phyloP scores from a whole-genome alignment of 2,329 filamentous ascomycete genomes.

The Exserohilum turcica region DNA sequence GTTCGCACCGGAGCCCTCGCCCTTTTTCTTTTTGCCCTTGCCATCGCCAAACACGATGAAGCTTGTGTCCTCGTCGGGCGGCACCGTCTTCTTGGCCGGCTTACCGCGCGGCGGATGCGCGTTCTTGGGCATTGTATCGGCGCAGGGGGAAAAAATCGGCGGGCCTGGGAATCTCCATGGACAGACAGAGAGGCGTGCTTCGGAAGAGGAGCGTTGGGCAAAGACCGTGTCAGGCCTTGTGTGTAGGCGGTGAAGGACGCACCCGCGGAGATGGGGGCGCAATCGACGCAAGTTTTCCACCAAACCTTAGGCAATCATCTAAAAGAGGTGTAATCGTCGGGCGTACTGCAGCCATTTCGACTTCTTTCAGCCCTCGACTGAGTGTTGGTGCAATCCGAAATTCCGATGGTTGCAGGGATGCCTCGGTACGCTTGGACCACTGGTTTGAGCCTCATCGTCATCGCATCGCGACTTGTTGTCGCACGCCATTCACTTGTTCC shows the following conservation, averaged over 20 bases:
- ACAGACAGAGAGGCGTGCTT: conserved; percentile 2
- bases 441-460: conserved; percentile 8
- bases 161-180: conserved; percentile 12
- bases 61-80: conserved; percentile 55
- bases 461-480: neutral
- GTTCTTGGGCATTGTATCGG: conserved; percentile 54
- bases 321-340: neutral
- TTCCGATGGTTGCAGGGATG: conserved; percentile 21
- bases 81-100: conserved; percentile 48
- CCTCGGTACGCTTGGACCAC: conserved; percentile 20
- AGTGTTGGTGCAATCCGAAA: conserved; percentile 14
- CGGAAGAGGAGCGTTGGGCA: conserved; percentile 2
- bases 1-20: conserved; percentile 22
- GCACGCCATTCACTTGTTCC: too few relatives aligned
- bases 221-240: neutral
- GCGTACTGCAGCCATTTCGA: conserved; percentile 9
- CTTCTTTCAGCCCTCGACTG: neutral
- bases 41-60: conserved; percentile 57
- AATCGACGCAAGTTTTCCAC: conserved; percentile 13
- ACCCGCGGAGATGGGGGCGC: conserved; percentile 23
- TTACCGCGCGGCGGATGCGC: conserved; percentile 53
- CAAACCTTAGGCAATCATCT: neutral
- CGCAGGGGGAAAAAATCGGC: neutral
- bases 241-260: conserved; percentile 22
- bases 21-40: conserved; percentile 51